Conservation (phyloP, 2,329 filamentous ascomycete species). For the Hymenoscyphus fraxineus region DNA sequence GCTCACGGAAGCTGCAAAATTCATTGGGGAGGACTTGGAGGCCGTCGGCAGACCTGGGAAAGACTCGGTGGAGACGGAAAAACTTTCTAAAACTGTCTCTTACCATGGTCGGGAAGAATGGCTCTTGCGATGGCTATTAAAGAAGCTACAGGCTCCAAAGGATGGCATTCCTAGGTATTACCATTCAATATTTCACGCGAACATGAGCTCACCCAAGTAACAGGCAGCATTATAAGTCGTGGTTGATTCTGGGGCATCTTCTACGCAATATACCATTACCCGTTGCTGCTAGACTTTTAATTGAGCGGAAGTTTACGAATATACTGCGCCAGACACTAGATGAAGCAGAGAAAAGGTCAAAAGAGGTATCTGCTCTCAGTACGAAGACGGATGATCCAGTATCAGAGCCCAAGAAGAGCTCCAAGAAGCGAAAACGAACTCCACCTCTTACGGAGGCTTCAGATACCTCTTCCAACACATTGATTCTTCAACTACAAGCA, state of each 20-base stretch:
- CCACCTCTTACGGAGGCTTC: conserved; percentile 11
- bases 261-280: conserved; percentile 64
- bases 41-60: conserved; percentile 17
- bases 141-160: conserved; percentile 47
- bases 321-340: conserved; percentile 64
- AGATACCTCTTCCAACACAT: not conserved
- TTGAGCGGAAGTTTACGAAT: conserved; percentile 63
- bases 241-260: conserved; percentile 59
- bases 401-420: conserved; percentile 35
- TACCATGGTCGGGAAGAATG: conserved; percentile 55
- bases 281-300: conserved; percentile 66
- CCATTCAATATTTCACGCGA: not conserved
- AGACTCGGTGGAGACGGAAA: conserved; percentile 1
- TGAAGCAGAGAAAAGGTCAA: conserved; percentile 43
- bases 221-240: conserved; percentile 38
- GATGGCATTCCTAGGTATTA: conserved; percentile 28
- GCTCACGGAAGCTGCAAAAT: conserved; percentile 34
- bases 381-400: not conserved
- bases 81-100: conserved; percentile 1
- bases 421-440: conserved; percentile 33
- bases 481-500: conserved; percentile 5
- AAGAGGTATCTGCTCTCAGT: conserved; percentile 17
- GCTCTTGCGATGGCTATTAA: conserved; percentile 63
- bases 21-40: conserved; percentile 31
- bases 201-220: not conserved